Base-by-base conservation (phyloP, 2,329 filamentous ascomycete genomes). In the Fusarium drepaniforme region DNA sequence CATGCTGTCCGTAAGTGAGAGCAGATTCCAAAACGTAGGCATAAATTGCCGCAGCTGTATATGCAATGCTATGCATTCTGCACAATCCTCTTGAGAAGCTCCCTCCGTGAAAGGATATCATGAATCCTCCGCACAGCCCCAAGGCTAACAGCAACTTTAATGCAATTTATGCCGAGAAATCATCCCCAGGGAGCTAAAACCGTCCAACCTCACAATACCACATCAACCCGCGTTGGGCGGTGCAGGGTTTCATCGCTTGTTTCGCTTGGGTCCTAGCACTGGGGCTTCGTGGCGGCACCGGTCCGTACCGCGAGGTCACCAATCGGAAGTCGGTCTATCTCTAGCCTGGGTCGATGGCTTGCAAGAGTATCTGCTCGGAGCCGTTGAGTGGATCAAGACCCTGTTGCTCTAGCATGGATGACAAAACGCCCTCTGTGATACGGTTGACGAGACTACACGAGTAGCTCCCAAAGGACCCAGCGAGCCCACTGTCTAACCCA, bases 351-450 rank as follows among this genome's bases (percentile, higher is more conserved):
- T 8, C 18, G 23, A 42, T 42, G 58, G 16, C 58, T 44, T 60
- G 58, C 4, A 23, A 61, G 21, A 46, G 40, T 12, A 62, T 35
- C 13, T 33, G 28, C 42, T 25, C 37, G 42, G 40, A 62, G n/a
- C 30, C 59, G n/a, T 46, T 46, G 25, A 30, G n/a, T 35, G 30
- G 42, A 37, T n/a, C 59, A 4, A 37, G 3, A 42, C 37, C 37
- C 6, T 16, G 23, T 42, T 25, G 40, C 44, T 5, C 21, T 25
- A 38, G 37, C 18, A 33, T 42, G 25, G 37, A 57, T 65, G 49
- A 65, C 63, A 65, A 65, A 65, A 23, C n/a, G 37, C 11, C 18
- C 33, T 33, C 63, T 58, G 37, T 59, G 63, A 65, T 65, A 59
- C 63, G 63, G 21, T 15, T 58, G 51, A 13, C n/a, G 30, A 16